Evolutionary conservation across 2,329 filamentous ascomycete genomes (phyloP), one percentile per base, ranked within the genome.

Genomic region (Colletotrichum spaethianum): DNA sequence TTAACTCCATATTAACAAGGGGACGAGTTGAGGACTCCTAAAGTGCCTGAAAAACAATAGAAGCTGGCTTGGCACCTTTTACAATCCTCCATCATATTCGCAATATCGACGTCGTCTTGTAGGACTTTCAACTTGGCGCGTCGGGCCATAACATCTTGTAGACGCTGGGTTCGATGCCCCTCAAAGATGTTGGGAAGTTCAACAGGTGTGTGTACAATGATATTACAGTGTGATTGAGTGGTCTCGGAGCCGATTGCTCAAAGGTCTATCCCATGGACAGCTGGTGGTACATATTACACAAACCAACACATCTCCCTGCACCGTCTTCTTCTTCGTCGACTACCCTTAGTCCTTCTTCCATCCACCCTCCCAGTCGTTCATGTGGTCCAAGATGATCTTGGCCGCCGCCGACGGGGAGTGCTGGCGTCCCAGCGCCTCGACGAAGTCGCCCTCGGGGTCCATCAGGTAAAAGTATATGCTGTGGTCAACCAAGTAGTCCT

Each of bases 391-490:
- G 67, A 99, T 98, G 70, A 98, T 86, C 83, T 91, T 92, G 8
- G 95, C 93, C 1, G 92, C 96, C 78, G 94, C 90, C 74, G 96
- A 92, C 1, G 96, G 94, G 52, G 94, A 97, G 83, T 98, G 95
- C 84, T 99, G 96, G 74, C 96, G 88, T 23, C 96, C 96, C 79
- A 99, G 92, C 16, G 95, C 97, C 86, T 99, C 97, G 36, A 99
- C 96, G 82, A 99, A 99, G 82, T 99, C 95, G 26, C 96, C 96
- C 77, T 98, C 95, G 0, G 96, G 96, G 81, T 98, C 96, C 96
- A 99, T 99, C 76, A 99, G 85, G 83, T 99, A 99, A 79, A 99
- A 99, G 87, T 99, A 99, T 77, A 99, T 99, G 82, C 95, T 98
- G 85, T 99, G 96, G 82, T 99, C 96, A 16, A 99, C 96, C 77